Percentiles rank a stretch among this genome's conserved stretches.
phyloP scores from a whole-genome alignment of 164 flowering plant species.

The Aristolochia californica region DNA sequence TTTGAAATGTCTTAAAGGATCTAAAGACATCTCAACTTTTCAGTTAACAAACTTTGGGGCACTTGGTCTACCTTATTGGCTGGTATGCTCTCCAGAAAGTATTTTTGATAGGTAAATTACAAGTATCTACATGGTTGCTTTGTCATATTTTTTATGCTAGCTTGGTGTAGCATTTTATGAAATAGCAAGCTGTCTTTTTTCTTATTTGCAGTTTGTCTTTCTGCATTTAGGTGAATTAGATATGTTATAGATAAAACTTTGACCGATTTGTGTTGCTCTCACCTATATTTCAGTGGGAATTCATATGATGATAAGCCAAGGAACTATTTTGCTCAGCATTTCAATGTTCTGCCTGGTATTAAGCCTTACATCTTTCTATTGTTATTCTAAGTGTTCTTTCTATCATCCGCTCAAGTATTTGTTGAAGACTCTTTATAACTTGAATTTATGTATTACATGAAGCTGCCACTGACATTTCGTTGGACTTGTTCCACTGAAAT shows the following conservation, averaged over 20 bases:
- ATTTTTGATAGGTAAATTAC: constrained; percentile 41
- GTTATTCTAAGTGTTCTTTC: background rate
- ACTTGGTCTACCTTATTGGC: constrained; percentile 76
- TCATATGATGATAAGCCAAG: constrained; percentile 18
- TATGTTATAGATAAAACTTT: too few relatives aligned
- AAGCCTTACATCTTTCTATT: too few relatives aligned
- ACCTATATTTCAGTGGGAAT: constrained; percentile 40
- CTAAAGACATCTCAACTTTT: constrained; percentile 35
- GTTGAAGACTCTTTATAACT: too few relatives aligned
- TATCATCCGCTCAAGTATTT: background rate
- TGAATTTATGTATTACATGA: background rate
- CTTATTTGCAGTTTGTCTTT: too few relatives aligned
- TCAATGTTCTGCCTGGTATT: constrained; percentile 71
- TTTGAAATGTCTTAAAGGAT: constrained; percentile 26
- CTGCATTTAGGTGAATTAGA: too few relatives aligned
- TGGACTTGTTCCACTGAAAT: background rate
- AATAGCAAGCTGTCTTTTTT: too few relatives aligned
- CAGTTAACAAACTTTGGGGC: constrained; percentile 58
- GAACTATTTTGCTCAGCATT: constrained; percentile 42
- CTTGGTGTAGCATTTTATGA: too few relatives aligned
- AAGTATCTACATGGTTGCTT: background rate
- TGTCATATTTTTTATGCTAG: too few relatives aligned
- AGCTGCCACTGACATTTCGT: background rate
- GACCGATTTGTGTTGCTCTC: too few relatives aligned
- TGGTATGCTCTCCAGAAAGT: constrained; percentile 55